Conservation (phyloP, 2,329 filamentous ascomycete genomes). For the Plenodomus tracheiphilus region DNA sequence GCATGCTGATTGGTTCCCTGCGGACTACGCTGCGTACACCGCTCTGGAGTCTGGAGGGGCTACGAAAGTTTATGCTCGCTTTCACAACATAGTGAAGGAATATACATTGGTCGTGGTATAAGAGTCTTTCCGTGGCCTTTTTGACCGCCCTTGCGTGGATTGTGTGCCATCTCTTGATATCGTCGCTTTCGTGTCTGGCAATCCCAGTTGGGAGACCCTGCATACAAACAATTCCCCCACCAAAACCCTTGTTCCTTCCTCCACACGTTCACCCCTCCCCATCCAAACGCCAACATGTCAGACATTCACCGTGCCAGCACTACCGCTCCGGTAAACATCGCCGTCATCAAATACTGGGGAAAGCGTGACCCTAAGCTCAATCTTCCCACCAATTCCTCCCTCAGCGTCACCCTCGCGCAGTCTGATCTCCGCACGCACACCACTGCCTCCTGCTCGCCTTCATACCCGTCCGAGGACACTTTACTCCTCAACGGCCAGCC, state of each 20-base stretch:
- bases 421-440: conserved; percentile 92
- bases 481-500: conserved; percentile 81
- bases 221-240: conserved; percentile 34
- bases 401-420: conserved; percentile 95
- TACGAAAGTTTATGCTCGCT: conserved; percentile 5
- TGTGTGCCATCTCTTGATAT: not conserved
- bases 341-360: conserved; percentile 98
- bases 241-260: conserved; percentile 13
- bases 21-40: conserved; percentile 11
- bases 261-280: conserved; percentile 7
- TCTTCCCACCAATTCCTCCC: conserved; percentile 95
- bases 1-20: conserved; percentile 22
- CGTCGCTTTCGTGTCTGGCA: conserved; percentile 1
- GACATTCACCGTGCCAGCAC: conserved; percentile 88
- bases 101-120: not conserved
- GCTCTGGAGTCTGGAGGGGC: conserved; percentile 13
- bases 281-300: conserved; percentile 39
- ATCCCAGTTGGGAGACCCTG: conserved; percentile 25
- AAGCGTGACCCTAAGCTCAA: conserved; percentile 94
- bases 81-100: not conserved
- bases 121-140: not conserved
- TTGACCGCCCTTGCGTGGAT: not conserved
- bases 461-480: conserved; percentile 68
- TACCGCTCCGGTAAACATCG: conserved; percentile 96
- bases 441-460: conserved; percentile 83